These are phyloP conservation scores for Apiospora marii DNA, from an alignment of 2,329 filamentous ascomycete genomes.

Conservation along the genomic window DNA sequence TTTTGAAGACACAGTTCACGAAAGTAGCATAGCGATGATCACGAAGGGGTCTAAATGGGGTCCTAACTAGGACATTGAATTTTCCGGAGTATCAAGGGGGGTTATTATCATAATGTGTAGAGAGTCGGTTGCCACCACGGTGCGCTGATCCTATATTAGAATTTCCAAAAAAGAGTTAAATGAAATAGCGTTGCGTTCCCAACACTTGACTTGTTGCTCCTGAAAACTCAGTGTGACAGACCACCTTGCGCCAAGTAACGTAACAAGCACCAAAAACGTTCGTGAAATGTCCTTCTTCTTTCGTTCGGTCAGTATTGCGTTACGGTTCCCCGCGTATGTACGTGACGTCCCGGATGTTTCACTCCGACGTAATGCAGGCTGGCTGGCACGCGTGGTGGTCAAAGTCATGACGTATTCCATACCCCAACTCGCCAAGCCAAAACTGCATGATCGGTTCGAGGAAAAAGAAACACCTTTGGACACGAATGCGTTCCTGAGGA, in stretches of 20 bases:
- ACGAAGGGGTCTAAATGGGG: not conserved
- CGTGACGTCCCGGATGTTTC: not conserved
- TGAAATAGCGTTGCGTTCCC: no score
- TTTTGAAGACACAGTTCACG: no score
- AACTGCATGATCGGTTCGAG: not conserved
- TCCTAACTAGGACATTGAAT: not conserved
- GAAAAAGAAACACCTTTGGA: not conserved
- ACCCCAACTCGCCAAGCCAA: not conserved
- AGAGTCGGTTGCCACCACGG: not conserved
- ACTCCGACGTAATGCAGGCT: not conserved
- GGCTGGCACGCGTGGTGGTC: not conserved
- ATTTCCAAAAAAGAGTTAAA: not conserved
- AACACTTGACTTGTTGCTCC: no score
- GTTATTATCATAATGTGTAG: not conserved
- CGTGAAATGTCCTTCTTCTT: no score
- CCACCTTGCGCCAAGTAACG: no score
- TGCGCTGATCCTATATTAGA: not conserved
- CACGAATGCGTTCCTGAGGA: not conserved
- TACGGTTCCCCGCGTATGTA: not conserved
- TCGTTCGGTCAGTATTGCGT: not conserved
- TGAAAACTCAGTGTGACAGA: no score
- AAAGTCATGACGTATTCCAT: conserved; percentile 31
- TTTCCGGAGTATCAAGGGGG: not conserved
- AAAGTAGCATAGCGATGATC: not conserved
- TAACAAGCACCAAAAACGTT: no score